These are phyloP conservation scores for Alternaria arbusti DNA, from an alignment of 2,329 filamentous ascomycete species.

Conservation along the genomic window DNA sequence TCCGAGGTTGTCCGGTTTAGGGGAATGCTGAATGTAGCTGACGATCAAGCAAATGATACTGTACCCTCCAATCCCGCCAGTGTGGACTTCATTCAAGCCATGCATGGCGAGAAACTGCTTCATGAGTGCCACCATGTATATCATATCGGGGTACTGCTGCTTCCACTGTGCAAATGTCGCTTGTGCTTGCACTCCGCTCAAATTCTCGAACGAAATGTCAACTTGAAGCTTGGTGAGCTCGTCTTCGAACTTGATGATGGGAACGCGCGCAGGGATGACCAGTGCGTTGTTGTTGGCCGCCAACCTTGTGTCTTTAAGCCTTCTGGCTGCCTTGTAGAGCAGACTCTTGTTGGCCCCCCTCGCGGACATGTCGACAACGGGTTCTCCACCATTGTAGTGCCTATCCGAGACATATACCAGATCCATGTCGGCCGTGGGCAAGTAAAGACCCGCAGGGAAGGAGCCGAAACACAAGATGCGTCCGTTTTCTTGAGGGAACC, in stretches of 20 bases:
- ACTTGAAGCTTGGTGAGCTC: constrained; percentile 78
- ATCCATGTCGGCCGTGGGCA: constrained; percentile 90
- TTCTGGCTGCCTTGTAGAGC: constrained; percentile 68
- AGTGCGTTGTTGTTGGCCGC: constrained; percentile 62
- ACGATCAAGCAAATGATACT: constrained; percentile 93
- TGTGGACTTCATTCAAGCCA: constrained; percentile 87
- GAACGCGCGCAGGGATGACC: constrained; percentile 81
- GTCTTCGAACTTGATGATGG: constrained; percentile 91
- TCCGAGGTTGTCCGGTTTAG: constrained; percentile 67
- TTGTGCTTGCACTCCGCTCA: constrained; percentile 79
- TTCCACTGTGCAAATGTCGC: constrained; percentile 84
- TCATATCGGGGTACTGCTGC: constrained; percentile 79
- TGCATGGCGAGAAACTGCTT: constrained; percentile 94
- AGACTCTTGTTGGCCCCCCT: constrained; percentile 58
- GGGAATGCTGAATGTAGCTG: constrained; percentile 77
- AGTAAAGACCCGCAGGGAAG: constrained; percentile 79
- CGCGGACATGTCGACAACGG: constrained; percentile 33
- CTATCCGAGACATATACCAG: constrained; percentile 78
- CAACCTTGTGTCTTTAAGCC: constrained; percentile 63
- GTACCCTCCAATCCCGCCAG: constrained; percentile 91
- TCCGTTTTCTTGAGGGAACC: constrained; percentile 50
- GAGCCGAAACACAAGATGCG: constrained; percentile 85
- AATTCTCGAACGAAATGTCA: constrained; percentile 94
- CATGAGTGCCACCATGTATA: constrained; percentile 81
- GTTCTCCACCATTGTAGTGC: constrained; percentile 59